phyloP scores from a whole-genome alignment of 2,329 filamentous ascomycete species.

The Cercospora sp. region DNA sequence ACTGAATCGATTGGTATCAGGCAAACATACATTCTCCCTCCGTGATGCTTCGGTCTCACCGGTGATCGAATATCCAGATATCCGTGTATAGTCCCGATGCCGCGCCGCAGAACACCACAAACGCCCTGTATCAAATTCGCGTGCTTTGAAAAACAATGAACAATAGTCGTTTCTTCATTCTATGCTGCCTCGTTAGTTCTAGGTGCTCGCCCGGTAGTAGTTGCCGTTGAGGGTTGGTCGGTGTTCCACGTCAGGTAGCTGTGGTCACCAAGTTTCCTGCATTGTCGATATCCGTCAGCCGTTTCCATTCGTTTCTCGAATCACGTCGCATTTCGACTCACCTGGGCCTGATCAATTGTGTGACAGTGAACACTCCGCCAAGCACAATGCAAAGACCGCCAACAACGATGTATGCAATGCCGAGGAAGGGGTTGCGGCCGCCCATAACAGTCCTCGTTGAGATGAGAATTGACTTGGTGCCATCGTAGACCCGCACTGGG shows the following conservation, averaged over 20 bases:
- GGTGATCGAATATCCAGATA: constrained; percentile 13
- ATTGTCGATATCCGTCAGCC: constrained; percentile 14
- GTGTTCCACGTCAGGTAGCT: constrained; percentile 97
- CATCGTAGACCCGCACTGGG: constrained; percentile 73
- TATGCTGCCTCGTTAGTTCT: constrained; percentile 37
- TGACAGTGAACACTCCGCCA: constrained; percentile 82
- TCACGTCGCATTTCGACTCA: constrained; percentile 45
- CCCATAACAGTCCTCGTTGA: constrained; percentile 91
- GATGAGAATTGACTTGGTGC: constrained; percentile 86
- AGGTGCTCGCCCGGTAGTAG: constrained; percentile 48
- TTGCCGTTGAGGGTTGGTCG: constrained; percentile 60
- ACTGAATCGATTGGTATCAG: constrained; percentile 9
- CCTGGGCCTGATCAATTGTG: constrained; percentile 89
- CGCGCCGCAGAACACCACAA: constrained; percentile 26
- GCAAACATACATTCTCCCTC: constrained; percentile 9
- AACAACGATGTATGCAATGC: constrained; percentile 93
- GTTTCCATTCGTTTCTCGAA: background rate
- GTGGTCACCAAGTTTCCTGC: constrained; percentile 93
- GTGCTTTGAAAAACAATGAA: constrained; percentile 26
- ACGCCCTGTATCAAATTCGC: constrained; percentile 20
- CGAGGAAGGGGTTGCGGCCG: constrained; percentile 91
- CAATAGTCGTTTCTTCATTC: constrained; percentile 18
- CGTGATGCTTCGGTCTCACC: constrained; percentile 14
- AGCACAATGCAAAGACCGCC: constrained; percentile 90
- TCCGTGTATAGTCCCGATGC: constrained; percentile 16